Base-by-base conservation (phyloP, 73 alveolate genomes). In the Paramecium biaurelia region DNA sequence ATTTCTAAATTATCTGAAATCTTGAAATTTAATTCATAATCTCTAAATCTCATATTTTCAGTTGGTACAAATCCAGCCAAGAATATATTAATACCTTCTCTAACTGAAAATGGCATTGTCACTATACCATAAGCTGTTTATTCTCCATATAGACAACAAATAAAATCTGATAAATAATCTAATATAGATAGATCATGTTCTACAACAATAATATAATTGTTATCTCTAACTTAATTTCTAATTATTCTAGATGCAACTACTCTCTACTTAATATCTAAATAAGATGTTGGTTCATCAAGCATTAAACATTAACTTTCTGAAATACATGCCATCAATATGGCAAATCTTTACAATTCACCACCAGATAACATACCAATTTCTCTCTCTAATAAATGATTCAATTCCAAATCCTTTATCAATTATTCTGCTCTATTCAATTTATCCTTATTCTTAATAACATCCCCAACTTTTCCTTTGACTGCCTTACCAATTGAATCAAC, bases 281-380 rank as follows among this genome's bases (percentile, higher is more conserved):
- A 99, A 14, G 99, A 96, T 23, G 99, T 94, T 5, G 99, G 99
- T 94, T 99, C 99, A 94, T 99, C 99, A 87, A 99, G 98, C 99
- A 99, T 99, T 92, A 98, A 98, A 53, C 98, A 98, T 76, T 99
- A 99, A 18, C 99, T 97, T 20, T 97, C 95, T 92, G 98, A 98
- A 85, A 98, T 96, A 56, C 99, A 95, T 30, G 98, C 98, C 92
- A 99, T 98, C 47, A 99, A 98, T 63, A 98, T 98, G 88, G 99
- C 99, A 85, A 99, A 99, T 67, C 99, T 95, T 93, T 99, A 98
- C 35, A 99, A 93, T 94, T 99, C 99, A 74, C 99, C 99, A 18
- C 99, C 99, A 11, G 99, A 98, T 34, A 98, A 93, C 23, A 97
- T 92, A 7, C 97, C 93, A 63, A 98, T 94, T 87, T 97, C 97